Conservation (phyloP, 108 stramenopile species). For the Bacterosira constricta region DNA sequence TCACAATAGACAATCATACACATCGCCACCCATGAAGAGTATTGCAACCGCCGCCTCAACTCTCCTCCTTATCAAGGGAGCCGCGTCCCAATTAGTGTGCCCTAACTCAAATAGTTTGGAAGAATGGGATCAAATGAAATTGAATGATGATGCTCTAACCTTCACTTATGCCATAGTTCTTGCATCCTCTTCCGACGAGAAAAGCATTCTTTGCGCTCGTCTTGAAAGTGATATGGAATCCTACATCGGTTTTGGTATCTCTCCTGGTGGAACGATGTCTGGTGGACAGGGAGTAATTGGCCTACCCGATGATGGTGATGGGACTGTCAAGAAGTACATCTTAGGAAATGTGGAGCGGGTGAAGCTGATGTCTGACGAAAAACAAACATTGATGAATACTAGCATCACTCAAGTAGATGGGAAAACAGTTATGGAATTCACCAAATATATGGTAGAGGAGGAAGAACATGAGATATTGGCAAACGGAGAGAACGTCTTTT, state of each 20-base stretch:
- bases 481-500: conserved; percentile 41
- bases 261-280: conserved; percentile 36
- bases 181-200: conserved; percentile 4
- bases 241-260: conserved; percentile 48
- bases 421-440: conserved; percentile 54
- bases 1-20: too few species aligned
- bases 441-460: conserved; percentile 56
- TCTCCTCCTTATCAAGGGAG: conserved; percentile 4
- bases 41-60: not conserved
- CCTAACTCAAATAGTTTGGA: too few species aligned
- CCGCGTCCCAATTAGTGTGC: not conserved
- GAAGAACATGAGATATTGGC: conserved; percentile 42
- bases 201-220: conserved; percentile 11
- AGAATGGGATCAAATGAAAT: not conserved
- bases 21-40: conserved; percentile 5
- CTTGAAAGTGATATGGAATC: conserved; percentile 15
- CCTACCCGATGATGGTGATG: conserved; percentile 39
- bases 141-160: not conserved
- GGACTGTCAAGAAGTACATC: conserved; percentile 47
- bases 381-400: conserved; percentile 63
- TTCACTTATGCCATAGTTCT: conserved; percentile 9
- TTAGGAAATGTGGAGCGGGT: conserved; percentile 36
- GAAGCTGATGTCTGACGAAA: conserved; percentile 20
- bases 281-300: conserved; percentile 61
- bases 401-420: conserved; percentile 43